Percentiles rank a stretch among this genome's conserved stretches.
Evolutionary conservation across 495 filamentous ascomycete species (phyloP).

Genomic region (Chaetomium cochliodes): DNA sequence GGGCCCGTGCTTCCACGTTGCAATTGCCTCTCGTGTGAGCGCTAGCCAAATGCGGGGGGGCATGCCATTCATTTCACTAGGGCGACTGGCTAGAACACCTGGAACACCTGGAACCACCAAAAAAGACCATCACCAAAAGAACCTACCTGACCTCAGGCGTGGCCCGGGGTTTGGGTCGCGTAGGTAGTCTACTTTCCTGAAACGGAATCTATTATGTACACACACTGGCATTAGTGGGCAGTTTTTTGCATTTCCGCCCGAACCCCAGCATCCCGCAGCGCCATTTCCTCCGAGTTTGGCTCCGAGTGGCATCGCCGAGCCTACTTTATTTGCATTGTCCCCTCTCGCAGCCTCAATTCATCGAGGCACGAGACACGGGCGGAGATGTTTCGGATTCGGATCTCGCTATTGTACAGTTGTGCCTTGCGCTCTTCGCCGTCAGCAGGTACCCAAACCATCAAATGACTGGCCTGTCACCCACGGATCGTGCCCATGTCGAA

Average conservation of each 20-base stretch:
- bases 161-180: not conserved
- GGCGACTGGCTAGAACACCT: no score
- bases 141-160: no score
- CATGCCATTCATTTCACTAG: not conserved
- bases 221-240: not conserved
- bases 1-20: not conserved
- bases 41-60: not conserved
- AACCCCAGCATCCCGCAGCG: not conserved
- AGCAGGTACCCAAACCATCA: not conserved
- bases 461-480: not conserved
- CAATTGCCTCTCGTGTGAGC: not conserved
- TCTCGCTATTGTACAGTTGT: not conserved
- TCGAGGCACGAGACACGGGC: not conserved
- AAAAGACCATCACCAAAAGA: not conserved
- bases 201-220: not conserved
- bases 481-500: not conserved
- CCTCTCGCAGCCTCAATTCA: not conserved
- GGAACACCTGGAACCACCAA: no score
- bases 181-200: not conserved
- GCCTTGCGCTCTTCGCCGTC: no score
- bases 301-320: not conserved
- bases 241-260: slow-evolving; percentile 8
- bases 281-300: not conserved
- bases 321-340: not conserved
- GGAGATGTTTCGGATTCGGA: slow-evolving; percentile 14